Evolutionary conservation across 768 basidiomycete species (phyloP).

Genomic region (Suillus subalutaceus): DNA sequence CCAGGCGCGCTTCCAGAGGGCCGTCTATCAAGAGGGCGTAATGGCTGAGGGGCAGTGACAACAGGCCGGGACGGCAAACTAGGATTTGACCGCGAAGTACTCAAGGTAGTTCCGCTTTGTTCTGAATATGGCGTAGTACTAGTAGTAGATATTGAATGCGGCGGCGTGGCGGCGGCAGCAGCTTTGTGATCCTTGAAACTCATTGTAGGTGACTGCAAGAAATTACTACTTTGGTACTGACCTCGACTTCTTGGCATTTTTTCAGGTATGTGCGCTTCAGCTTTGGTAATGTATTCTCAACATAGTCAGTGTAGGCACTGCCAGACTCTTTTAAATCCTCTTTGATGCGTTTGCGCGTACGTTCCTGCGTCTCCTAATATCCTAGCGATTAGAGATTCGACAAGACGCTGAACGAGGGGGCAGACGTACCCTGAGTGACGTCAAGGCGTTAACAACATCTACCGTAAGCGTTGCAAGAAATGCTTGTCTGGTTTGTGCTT

Average conservation of each 20-base stretch:
- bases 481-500: constrained; percentile 81
- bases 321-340: constrained; percentile 85
- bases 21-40: constrained; percentile 73
- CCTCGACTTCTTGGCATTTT: constrained; percentile 90
- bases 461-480: constrained; percentile 69
- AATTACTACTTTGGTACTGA: constrained; percentile 31
- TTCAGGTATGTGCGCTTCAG: constrained; percentile 79
- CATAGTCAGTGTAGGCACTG: constrained; percentile 78
- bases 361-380: constrained; percentile 81
- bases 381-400: constrained; percentile 10
- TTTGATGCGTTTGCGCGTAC: constrained; percentile 89
- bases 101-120: constrained; percentile 29
- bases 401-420: background rate
- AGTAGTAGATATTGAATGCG: constrained; percentile 27
- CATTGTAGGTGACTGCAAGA: constrained; percentile 10
- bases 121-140: constrained; percentile 33
- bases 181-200: constrained; percentile 65
- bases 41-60: constrained; percentile 73
- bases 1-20: constrained; percentile 61
- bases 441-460: constrained; percentile 76
- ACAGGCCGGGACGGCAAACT: constrained; percentile 50
- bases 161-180: constrained; percentile 40
- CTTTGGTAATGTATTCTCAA: constrained; percentile 77
- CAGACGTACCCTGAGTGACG: constrained; percentile 59
- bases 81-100: constrained; percentile 47